Conservation (phyloP, 441 rosid genomes). For the Sinapis alba region DNA sequence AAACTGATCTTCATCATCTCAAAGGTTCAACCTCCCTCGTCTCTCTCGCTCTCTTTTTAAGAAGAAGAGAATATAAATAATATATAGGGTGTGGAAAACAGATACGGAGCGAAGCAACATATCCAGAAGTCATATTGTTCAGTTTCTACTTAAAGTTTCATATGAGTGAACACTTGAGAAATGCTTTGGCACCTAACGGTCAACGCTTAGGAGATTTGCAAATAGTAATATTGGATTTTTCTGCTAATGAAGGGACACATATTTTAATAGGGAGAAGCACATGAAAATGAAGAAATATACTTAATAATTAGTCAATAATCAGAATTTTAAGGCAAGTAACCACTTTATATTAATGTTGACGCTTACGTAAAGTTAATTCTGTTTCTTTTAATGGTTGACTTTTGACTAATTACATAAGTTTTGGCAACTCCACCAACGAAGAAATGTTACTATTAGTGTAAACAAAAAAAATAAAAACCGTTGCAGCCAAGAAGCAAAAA, state of each 20-base stretch:
- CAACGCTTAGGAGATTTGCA: conserved; percentile 6
- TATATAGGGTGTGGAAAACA: neutral
- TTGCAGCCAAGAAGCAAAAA: neutral
- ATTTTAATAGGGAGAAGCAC: neutral
- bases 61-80: neutral
- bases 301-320: neutral
- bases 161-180: neutral
- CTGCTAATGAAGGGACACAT: neutral
- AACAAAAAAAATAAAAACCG: neutral
- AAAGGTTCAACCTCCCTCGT: neutral
- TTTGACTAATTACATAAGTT: neutral
- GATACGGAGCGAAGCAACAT: neutral
- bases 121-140: neutral
- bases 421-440: neutral
- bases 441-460: neutral
- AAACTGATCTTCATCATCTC: conserved; percentile 17
- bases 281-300: neutral
- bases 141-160: conserved; percentile 18
- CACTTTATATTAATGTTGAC: conserved; percentile 7
- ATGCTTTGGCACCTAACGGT: conserved; percentile 22
- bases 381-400: neutral
- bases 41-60: neutral
- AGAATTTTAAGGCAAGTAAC: neutral
- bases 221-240: neutral
- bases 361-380: neutral